Conservation (phyloP, 768 basidiomycete species). For the Chalciporus chontae region DNA sequence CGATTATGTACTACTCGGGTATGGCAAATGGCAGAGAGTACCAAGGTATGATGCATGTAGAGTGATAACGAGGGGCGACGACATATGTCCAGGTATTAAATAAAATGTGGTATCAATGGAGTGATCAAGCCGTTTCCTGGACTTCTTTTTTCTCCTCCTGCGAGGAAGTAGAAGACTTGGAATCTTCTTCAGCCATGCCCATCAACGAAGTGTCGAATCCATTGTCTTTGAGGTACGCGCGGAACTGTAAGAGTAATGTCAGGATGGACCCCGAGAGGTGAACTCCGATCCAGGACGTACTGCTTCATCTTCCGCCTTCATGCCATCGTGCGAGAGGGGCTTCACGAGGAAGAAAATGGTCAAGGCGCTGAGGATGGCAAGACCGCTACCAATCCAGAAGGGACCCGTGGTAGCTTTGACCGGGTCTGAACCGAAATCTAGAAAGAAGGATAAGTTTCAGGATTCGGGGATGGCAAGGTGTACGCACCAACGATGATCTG, state of each 20-base stretch:
- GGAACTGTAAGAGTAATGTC: slow-evolving; percentile 51
- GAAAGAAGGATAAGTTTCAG: neutral
- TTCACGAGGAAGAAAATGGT: slow-evolving; percentile 70
- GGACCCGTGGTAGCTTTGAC: slow-evolving; percentile 74
- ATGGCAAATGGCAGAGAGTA: too few relatives aligned
- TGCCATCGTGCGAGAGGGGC: slow-evolving; percentile 73
- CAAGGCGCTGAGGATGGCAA: slow-evolving; percentile 76
- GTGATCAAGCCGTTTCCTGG: slow-evolving; percentile 12
- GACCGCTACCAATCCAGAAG: slow-evolving; percentile 84
- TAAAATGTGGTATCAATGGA: too few relatives aligned
- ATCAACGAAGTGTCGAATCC: slow-evolving; percentile 77
- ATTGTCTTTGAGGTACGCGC: slow-evolving; percentile 71
- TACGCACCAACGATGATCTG: slow-evolving; percentile 57
- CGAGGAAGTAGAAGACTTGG: slow-evolving; percentile 16
- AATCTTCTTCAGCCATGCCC: slow-evolving; percentile 45
- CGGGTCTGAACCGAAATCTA: slow-evolving; percentile 54
- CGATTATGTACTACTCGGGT: too few relatives aligned
- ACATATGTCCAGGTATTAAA: too few relatives aligned
- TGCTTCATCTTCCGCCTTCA: slow-evolving; percentile 68
- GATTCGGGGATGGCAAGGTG: neutral
- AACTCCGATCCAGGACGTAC: slow-evolving; percentile 35
- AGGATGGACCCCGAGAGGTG: neutral
- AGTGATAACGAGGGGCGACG: too few relatives aligned
- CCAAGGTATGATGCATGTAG: too few relatives aligned
- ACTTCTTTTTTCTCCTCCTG: slow-evolving; percentile 17